Conservation (phyloP, 768 basidiomycete species). For the Mrakia gelida region DNA sequence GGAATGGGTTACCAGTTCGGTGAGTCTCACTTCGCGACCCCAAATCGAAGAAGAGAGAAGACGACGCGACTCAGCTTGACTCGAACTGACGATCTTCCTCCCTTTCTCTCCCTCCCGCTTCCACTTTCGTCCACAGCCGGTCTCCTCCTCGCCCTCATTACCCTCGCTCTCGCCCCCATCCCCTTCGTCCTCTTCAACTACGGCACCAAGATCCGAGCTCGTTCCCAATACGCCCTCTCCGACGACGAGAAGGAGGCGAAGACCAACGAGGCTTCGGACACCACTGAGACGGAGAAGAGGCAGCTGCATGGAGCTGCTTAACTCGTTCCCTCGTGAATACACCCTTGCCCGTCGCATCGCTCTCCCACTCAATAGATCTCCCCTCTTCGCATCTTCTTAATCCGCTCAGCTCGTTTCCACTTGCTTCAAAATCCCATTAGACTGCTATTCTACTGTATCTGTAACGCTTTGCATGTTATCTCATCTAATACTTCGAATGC, state of each 20-base stretch:
- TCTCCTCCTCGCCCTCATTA: slow-evolving; percentile 27
- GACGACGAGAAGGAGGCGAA: slow-evolving; percentile 13
- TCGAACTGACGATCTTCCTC: background rate
- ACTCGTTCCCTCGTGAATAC: background rate
- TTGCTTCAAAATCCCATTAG: too few relatives aligned
- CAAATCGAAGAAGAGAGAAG: background rate
- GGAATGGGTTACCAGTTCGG: slow-evolving; percentile 18
- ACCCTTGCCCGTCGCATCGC: background rate
- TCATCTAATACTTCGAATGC: too few relatives aligned
- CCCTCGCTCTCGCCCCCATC: slow-evolving; percentile 13
- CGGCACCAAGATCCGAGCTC: slow-evolving; percentile 12
- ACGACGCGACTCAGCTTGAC: too few relatives aligned
- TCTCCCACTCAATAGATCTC: too few relatives aligned
- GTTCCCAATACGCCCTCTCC: background rate
- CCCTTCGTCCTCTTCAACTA: slow-evolving; percentile 33
- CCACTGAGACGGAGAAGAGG: slow-evolving; percentile 2
- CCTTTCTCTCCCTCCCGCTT: background rate
- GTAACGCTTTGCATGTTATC: too few relatives aligned
- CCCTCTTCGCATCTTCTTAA: too few relatives aligned
- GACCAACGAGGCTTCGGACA: background rate
- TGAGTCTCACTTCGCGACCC: background rate
- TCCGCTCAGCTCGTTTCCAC: too few relatives aligned
- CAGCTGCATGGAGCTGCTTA: slow-evolving; percentile 11
- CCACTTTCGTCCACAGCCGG: slow-evolving; percentile 1
- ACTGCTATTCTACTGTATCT: too few relatives aligned